These are phyloP conservation scores for Eucalyptus paniculata DNA, from an alignment of 345 rosid species.

Conservation along the genomic window DNA sequence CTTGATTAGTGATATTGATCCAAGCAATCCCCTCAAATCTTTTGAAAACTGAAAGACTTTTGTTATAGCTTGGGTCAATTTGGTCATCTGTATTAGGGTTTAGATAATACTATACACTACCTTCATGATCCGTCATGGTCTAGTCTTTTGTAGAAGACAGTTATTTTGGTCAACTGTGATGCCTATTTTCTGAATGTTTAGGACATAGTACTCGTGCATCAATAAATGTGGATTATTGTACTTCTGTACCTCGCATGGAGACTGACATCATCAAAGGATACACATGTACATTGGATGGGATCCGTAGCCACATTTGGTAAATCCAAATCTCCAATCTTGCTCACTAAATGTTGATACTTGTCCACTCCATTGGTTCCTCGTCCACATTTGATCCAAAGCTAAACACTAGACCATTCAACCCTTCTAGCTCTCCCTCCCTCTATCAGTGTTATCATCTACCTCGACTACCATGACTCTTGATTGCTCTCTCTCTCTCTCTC, in stretches of 20 bases:
- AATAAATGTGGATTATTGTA: neutral
- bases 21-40: constrained; percentile 44
- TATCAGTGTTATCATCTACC: neutral
- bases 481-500: neutral
- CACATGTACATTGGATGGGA: neutral
- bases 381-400: neutral
- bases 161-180: neutral
- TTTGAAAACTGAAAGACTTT: constrained; percentile 10
- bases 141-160: neutral
- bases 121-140: neutral
- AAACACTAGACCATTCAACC: neutral
- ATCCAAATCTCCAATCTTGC: neutral
- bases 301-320: neutral
- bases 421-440: neutral
- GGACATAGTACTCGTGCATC: neutral
- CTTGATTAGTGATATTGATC: constrained; percentile 40
- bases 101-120: neutral
- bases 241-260: neutral
- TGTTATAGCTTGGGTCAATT: neutral
- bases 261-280: neutral
- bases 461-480: neutral
- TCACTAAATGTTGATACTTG: neutral
- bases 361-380: neutral
- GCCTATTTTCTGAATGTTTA: neutral
- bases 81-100: neutral